Percentiles rank a stretch among this genome's conserved stretches.
These are phyloP conservation scores for Beauveria scarabaeidicola DNA, from an alignment of 2,329 filamentous ascomycete species.

Conservation along the genomic window DNA sequence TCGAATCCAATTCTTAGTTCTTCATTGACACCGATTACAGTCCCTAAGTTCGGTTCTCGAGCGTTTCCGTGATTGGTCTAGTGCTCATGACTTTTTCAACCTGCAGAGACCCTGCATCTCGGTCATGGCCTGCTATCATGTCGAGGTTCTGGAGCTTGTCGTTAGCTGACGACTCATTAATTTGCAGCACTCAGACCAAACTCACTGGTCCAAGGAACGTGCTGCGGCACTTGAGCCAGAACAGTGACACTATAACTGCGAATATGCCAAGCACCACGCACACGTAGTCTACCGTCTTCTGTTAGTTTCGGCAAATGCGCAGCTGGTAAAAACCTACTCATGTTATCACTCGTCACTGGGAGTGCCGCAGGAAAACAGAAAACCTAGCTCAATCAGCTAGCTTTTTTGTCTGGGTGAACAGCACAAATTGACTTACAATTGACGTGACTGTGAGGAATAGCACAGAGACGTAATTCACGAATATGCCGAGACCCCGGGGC, in stretches of 20 bases:
- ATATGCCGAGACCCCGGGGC: constrained; percentile 19
- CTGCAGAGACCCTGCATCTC: neutral
- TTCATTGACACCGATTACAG: too few species aligned
- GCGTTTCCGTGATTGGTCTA: neutral
- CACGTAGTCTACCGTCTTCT: constrained; percentile 24
- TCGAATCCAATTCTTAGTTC: too few species aligned
- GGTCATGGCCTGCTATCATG: neutral
- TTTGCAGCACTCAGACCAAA: neutral
- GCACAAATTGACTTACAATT: constrained; percentile 18
- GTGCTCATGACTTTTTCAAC: neutral
- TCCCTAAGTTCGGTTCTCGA: neutral
- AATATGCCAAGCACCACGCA: constrained; percentile 29
- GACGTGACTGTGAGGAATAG: constrained; percentile 32
- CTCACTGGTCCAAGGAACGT: constrained; percentile 9
- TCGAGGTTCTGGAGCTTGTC: neutral
- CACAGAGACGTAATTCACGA: constrained; percentile 24
- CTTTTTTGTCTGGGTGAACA: neutral
- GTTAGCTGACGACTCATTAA: neutral
- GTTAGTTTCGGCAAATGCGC: neutral
- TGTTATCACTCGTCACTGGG: constrained; percentile 21
- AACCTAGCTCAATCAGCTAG: constrained; percentile 17
- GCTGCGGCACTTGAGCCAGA: neutral
- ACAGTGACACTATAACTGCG: constrained; percentile 3
- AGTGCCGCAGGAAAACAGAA: constrained; percentile 24
- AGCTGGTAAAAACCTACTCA: constrained; percentile 19